Evolutionary conservation across 2,329 filamentous ascomycete genomes (phyloP), one percentile per base, ranked within the genome.

Genomic region (Xylariales sp.): DNA sequence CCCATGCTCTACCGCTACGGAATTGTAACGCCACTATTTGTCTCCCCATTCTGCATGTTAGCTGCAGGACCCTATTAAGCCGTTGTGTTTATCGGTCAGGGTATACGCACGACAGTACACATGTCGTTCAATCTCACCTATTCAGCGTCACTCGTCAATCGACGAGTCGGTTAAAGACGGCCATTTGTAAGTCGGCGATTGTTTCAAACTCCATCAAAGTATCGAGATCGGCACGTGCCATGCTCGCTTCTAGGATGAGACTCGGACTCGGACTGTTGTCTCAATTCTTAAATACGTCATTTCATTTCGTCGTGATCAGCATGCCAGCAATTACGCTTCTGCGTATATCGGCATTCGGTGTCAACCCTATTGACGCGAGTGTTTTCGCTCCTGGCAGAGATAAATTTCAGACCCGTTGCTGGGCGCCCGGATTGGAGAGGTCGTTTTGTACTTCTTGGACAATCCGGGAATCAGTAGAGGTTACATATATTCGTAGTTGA

Each of bases 391-490:
- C 83, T 86, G 85, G 84, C 85, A 85, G 79, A 86, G 82, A 86
- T 77, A 39, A 82, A 73, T 30, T 62, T 75, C 77, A 67, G 71
- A 81, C 85, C 84, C 84, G 80, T 85, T 86, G 84, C 85, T 86
- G 84, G 84, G 84, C 84, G 83, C 84, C 83, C 81, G 81, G 78
- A 76, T 83, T 85, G 78, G 81, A 86, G 84, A 84, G 77, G 79
- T 84, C 84, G 84, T 86, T 81, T 84, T 86, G 83, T 80, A 80
- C 78, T 75, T 86, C 81, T 70, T 79, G 78, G 84, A 86, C 73
- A 83, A 80, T 80, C 78, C 82, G 84, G 84, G 84, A 86, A 86
- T 87, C 84, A 86, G 84, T 84, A 85, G 85, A 85, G 85, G 84
- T 83, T 80, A 86, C 84, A 86, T 84, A 53, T 53, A 14, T 12